Base-by-base conservation (phyloP, 768 basidiomycete species). In the Naganishia vaughanmartiniae region DNA sequence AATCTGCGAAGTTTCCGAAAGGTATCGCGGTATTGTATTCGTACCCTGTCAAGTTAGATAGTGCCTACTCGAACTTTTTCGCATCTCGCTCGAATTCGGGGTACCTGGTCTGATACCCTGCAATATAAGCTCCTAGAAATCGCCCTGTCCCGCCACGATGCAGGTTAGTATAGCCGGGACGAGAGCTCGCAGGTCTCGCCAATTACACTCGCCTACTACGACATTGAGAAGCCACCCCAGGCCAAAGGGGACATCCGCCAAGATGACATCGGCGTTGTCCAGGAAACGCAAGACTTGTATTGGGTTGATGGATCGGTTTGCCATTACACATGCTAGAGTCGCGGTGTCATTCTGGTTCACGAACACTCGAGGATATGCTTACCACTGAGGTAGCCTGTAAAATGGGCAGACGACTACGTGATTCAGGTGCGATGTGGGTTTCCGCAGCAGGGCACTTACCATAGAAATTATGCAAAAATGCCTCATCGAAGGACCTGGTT, bases 391-490 rank as follows among this genome's bases (percentile, higher is more conserved):
- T 58, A 58, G 15, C 57, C 57, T 58, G 24, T 3, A 7, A 17
- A 58, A 26, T 7, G 48, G 4, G 14, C 19, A 36, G 10, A 39
- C 1, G 30, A 39, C 34, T 21, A 34, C 12, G 57, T 21, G 10
- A 11, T 39, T 36, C 17, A 30, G 24, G 6, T 21, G 15, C 10
- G n/a, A 14, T 24, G 7, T 7, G 4, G 9, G 11, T 34, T 39
- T 10, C 4, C 1, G n/a, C n/a, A 55, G 14, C 66, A 46, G 33
- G 10, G 17, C 0, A 36, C 45, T 31, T 53, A 70, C 57, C 69
- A 51, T 70, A 70, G 53, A 70, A 70, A 48, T 70, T 70, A 51
- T 65, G 69, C 4, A 63, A 12, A 30, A 70, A 70, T 5, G n/a
- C 19, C 24, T 65, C 69, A 30, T 70, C 58, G 15, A 56, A 69